These are phyloP conservation scores for Kappamyces sp. DNA, from an alignment of 192 early-diverging fungal species.

Conservation along the genomic window DNA sequence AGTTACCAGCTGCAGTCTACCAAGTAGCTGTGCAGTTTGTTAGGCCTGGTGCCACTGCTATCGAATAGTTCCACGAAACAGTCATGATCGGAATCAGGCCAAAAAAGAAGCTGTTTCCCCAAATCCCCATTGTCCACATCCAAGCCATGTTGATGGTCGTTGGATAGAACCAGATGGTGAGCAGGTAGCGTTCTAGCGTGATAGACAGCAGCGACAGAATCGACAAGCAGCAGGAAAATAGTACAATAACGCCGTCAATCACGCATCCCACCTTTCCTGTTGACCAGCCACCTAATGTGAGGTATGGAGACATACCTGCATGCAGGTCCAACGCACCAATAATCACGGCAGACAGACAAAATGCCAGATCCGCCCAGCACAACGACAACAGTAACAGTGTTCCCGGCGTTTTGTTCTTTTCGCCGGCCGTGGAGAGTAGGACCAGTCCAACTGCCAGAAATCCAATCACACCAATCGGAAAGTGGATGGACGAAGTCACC, in stretches of 20 bases:
- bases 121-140: background rate
- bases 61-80: no score
- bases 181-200: slow-evolving; percentile 2
- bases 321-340: background rate
- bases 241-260: background rate
- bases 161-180: background rate
- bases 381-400: background rate
- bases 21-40: no score
- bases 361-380: slow-evolving; percentile 12
- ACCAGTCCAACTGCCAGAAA: background rate
- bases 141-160: background rate
- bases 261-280: slow-evolving; percentile 12
- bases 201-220: slow-evolving; percentile 6
- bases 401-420: background rate
- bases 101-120: background rate
- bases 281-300: background rate
- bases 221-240: background rate
- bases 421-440: background rate
- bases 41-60: no score
- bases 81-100: background rate
- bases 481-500: background rate
- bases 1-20: no score
- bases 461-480: slow-evolving; percentile 5
- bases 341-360: slow-evolving; percentile 4
- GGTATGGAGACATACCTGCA: background rate